Evolutionary conservation across 306 rosid genomes (phyloP), one percentile per base, ranked within the genome.

Genomic region (Malus asiatica): DNA sequence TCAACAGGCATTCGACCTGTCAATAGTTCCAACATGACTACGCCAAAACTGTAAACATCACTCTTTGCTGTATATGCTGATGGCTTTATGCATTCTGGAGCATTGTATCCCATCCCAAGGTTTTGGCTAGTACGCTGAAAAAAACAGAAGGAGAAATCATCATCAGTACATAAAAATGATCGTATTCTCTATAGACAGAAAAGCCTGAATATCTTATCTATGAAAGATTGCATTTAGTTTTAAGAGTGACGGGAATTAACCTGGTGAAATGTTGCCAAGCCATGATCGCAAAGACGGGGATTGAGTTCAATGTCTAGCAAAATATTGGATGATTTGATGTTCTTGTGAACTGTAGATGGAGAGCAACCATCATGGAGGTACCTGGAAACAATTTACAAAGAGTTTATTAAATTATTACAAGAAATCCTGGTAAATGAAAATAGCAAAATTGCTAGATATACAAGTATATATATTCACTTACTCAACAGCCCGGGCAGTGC

Each of bases 1-100:
- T 94, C 96, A 1, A 86, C 83, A 61, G 98, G 94, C 93, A 61
- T 90, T 78, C 93, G 86, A 71, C 98, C 98, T 9, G 98, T 90
- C 78, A 94, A 81, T 69, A 94, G 77, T 63, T 93, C 98, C 80
- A 93, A 76, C 97, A 93, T 90, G 59, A 93, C 98, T 74, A 91
- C 96, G 73, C 98, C 97, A 70, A 88, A 86, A 85, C 96, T 90
- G 82, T 88, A 91, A 19, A 90, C 91, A 66, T 94, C 98, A 80
- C 96, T 91, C 86, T 86, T 94, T 72, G 78, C 8, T 25, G 93
- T 85, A 77, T 83, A 91, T 33, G 88, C 92, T 4, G 89, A 86
- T 58, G 90, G 90, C 53, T 76, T 81, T 53, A 83, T 79, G 87
- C 98, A 91, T 82, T 94, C 97, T 9, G 98, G 98, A 64, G 98